Evolutionary conservation across 768 basidiomycete species (phyloP).

Genomic region (Pisolithus microcarpus): DNA sequence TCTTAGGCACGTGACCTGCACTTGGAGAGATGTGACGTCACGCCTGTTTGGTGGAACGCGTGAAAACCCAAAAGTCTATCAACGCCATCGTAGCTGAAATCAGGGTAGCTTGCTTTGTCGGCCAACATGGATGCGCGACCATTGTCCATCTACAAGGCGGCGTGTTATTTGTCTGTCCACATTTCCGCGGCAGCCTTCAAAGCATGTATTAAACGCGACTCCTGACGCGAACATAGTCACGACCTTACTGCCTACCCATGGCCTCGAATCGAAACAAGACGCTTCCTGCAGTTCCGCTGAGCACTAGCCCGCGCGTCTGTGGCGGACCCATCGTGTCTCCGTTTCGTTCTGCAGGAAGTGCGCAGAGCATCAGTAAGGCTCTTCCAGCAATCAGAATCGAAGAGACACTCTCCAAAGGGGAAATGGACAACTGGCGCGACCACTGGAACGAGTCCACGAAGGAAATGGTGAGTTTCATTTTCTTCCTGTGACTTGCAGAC

Average conservation of each 20-base stretch:
- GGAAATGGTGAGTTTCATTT: constrained; percentile 13
- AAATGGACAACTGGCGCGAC: constrained; percentile 13
- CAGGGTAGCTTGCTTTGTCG: no score
- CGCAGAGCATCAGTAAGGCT: constrained; percentile 1
- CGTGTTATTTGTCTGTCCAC: no score
- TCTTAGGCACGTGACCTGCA: no score
- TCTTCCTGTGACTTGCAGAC: background rate
- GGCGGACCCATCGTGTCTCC: background rate
- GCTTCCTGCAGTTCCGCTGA: constrained; percentile 16
- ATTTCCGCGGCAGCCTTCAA: no score
- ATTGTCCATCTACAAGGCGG: no score
- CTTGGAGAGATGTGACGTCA: no score
- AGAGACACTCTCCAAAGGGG: constrained; percentile 11
- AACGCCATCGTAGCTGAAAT: no score
- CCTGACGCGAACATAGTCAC: no score
- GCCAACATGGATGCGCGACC: no score
- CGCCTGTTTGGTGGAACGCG: no score
- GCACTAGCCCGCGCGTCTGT: background rate
- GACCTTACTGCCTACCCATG: constrained; percentile 5
- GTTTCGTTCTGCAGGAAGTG: background rate
- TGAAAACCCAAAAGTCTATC: no score
- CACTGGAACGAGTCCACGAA: constrained; percentile 17
- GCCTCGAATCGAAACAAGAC: constrained; percentile 12
- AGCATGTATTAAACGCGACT: no score
- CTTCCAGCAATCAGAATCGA: constrained; percentile 15